Evolutionary conservation across 306 rosid genomes (phyloP).

Genomic region (Lathyrus oleraceus): DNA sequence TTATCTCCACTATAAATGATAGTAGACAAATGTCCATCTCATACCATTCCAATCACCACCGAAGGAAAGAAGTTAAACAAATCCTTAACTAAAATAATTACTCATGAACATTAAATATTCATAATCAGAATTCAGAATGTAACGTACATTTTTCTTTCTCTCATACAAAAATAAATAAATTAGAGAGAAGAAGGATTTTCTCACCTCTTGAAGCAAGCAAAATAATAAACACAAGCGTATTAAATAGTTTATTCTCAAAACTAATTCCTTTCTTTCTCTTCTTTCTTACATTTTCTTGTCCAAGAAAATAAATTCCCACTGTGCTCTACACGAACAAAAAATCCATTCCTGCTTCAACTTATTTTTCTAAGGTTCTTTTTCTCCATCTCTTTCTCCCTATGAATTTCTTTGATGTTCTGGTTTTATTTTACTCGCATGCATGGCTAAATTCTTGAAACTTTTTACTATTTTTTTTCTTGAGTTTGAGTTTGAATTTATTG

Average conservation of each 20-base stretch:
- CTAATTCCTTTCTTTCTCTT: slow-evolving; percentile 36
- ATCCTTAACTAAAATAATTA: no score
- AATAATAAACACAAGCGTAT: slow-evolving; percentile 54
- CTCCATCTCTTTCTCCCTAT: not conserved
- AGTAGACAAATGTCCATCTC: no score
- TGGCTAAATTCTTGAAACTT: slow-evolving; percentile 25
- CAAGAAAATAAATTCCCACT: slow-evolving; percentile 24
- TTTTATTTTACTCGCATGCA: slow-evolving; percentile 23
- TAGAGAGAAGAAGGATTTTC: not conserved
- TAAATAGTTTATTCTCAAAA: slow-evolving; percentile 47
- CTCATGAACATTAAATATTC: no score
- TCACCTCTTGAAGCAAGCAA: slow-evolving; percentile 44
- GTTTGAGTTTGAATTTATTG: slow-evolving; percentile 32
- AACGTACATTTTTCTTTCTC: not conserved
- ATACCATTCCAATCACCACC: no score
- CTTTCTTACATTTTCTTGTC: slow-evolving; percentile 30
- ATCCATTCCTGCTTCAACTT: slow-evolving; percentile 42
- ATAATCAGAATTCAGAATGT: not conserved
- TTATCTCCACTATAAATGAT: no score
- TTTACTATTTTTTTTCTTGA: not conserved
- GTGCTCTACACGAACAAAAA: slow-evolving; percentile 35
- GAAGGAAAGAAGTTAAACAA: no score
- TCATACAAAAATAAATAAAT: slow-evolving; percentile 11
- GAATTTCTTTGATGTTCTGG: slow-evolving; percentile 23
- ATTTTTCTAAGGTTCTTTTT: slow-evolving; percentile 43